A percentile compares a stretch with the other conserved stretches of the same genome.
These are phyloP conservation scores for Mycena alexandri DNA, from an alignment of 768 basidiomycete species.

Conservation along the genomic window DNA sequence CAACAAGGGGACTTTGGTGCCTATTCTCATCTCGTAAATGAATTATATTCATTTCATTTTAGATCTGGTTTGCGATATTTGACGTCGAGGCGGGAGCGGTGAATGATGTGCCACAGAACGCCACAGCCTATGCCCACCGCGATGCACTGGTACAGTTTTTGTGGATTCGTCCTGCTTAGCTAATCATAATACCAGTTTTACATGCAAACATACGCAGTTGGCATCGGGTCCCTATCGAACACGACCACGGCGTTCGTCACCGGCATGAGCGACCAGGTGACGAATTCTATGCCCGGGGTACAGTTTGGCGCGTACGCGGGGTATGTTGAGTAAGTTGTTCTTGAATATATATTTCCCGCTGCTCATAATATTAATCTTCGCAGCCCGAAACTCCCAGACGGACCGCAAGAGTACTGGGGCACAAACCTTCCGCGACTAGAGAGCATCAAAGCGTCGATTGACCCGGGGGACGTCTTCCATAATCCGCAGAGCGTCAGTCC, in stretches of 20 bases:
- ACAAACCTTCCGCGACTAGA: conserved; percentile 32
- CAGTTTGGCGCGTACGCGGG: conserved; percentile 37
- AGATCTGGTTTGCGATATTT: conserved; percentile 40
- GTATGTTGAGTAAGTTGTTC: conserved; percentile 40
- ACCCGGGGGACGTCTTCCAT: conserved; percentile 33
- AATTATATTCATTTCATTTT: neutral
- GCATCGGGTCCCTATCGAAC: conserved; percentile 24
- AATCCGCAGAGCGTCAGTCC: conserved; percentile 36
- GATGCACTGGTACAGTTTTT: conserved; percentile 20
- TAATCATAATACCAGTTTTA: conserved; percentile 17
- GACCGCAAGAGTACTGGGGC: conserved; percentile 34
- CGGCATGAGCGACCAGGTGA: conserved; percentile 27
- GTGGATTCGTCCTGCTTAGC: neutral
- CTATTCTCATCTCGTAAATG: neutral
- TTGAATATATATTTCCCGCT: no score
- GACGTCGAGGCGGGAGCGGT: conserved; percentile 37
- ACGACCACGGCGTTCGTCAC: conserved; percentile 24
- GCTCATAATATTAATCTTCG: neutral
- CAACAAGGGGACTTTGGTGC: conserved; percentile 34
- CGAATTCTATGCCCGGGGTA: conserved; percentile 32
- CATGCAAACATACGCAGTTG: conserved; percentile 37
- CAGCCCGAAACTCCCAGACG: conserved; percentile 35
- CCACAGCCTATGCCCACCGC: conserved; percentile 38
- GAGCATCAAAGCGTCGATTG: conserved; percentile 32
- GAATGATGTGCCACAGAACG: conserved; percentile 34